Evolutionary conservation across 2,329 filamentous ascomycete genomes (phyloP).

Genomic region (Colletotrichum liriopes): DNA sequence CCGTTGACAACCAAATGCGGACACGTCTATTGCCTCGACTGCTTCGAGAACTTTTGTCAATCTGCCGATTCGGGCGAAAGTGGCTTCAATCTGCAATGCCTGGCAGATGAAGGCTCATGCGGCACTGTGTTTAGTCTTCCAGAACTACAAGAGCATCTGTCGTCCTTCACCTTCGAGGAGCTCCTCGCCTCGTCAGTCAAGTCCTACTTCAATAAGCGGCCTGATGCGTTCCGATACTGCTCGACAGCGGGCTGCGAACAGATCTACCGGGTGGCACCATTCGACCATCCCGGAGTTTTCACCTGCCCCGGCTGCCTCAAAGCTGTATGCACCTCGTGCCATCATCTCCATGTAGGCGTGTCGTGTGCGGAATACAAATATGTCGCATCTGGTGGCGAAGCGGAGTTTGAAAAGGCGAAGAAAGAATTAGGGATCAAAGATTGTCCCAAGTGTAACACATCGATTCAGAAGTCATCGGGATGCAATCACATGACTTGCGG

Average conservation of each 20-base stretch:
- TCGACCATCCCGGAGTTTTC: conserved; percentile 35
- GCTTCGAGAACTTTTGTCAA: conserved; percentile 55
- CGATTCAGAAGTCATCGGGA: conserved; percentile 60
- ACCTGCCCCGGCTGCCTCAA: conserved; percentile 56
- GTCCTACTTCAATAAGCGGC: conserved; percentile 52
- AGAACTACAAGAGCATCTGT: conserved; percentile 50
- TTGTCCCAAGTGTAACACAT: conserved; percentile 58
- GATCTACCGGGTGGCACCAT: conserved; percentile 54
- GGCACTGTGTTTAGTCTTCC: conserved; percentile 46
- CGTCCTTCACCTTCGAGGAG: conserved; percentile 53
- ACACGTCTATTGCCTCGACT: conserved; percentile 60
- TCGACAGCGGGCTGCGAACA: conserved; percentile 60
- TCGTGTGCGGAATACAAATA: conserved; percentile 55
- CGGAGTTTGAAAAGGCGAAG: conserved; percentile 51
- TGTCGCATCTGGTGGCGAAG: conserved; percentile 45
- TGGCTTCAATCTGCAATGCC: conserved; percentile 46
- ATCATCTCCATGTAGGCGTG: conserved; percentile 51
- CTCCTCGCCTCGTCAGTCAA: conserved; percentile 56
- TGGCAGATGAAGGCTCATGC: conserved; percentile 48
- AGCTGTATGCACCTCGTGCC: conserved; percentile 54
- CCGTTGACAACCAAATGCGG: conserved; percentile 54
- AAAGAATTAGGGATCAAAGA: conserved; percentile 55
- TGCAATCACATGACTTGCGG: conserved; percentile 64
- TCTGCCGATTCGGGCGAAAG: conserved; percentile 6
- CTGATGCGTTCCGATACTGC: conserved; percentile 55